Evolutionary conservation across 202 grass and related monocot species (phyloP), one percentile per base, ranked within the genome.

Genomic region (Elaeis oleifera): DNA sequence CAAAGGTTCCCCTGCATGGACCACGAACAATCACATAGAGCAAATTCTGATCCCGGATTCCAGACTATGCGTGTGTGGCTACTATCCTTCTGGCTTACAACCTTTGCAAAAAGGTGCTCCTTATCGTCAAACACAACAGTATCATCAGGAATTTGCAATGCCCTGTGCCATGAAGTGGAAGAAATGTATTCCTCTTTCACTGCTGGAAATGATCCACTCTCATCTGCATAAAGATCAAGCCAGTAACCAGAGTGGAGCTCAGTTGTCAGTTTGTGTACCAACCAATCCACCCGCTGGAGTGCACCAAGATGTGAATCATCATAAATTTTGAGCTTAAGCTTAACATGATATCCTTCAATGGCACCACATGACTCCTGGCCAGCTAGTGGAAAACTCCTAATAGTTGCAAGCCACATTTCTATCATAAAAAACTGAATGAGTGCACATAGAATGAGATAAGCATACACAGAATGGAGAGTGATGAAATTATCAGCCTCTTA

Each of bases 211-310:
- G 84, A 85, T 23, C 91, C 91, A 0, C 86, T 90, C 64, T 96
- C 91, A 25, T 90, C 86, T 28, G 87, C 77, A 51, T 81, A 90
- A 26, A 90, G 59, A 80, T 85, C 76, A 55, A 96, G 79, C 91
- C 87, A 96, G 74, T 83, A 96, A 74, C 84, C 74, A 2, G 91
- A 96, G 75, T 90, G 91, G 23, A 96, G 69, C 74, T 96, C 87
- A 17, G 91, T 96, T 61, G 81, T 96, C 65, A 96, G 81, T 57
- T 87, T 90, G 58, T 96, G 87, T 28, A 96, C 91, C 65, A 96
- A 75, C 87, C 87, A 96, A 63, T 96, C 91, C 13, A 96, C 87
- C 5, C 84, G 78, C 69, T 90, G 86, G 60, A 90, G 76, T 19
- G 87, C 81, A 70, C 78, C 81, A 32, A 96, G 84, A 66, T 87